A percentile compares a stretch with the other conserved stretches of the same genome.
Conservation (phyloP, 306 rosid species). For the Hylodesmum podocarpum region DNA sequence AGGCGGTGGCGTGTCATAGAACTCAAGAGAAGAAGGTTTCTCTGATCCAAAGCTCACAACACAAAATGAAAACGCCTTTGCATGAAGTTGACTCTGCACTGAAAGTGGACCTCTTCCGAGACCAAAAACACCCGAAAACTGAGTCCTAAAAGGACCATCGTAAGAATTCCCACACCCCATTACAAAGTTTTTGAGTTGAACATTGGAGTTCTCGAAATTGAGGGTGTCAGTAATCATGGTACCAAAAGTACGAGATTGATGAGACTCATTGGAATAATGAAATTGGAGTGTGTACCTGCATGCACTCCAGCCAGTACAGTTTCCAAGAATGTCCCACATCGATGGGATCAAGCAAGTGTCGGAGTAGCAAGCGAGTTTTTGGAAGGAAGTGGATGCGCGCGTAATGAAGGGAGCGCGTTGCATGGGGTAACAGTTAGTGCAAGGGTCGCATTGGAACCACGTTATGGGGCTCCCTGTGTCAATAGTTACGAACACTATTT, state of each 20-base stretch:
- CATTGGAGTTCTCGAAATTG: conserved; percentile 5
- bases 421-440: conserved; percentile 35
- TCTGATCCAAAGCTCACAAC: background rate
- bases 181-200: conserved; percentile 12
- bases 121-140: conserved; percentile 37
- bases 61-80: conserved; percentile 42
- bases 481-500: conserved; percentile 22
- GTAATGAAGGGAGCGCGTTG: conserved; percentile 30
- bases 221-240: conserved; percentile 27
- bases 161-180: conserved; percentile 37
- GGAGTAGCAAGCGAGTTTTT: conserved; percentile 24
- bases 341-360: conserved; percentile 33
- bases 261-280: background rate
- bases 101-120: conserved; percentile 47
- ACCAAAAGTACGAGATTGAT: conserved; percentile 31
- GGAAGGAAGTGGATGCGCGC: conserved; percentile 20
- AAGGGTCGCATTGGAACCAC: conserved; percentile 44
- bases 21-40: conserved; percentile 21
- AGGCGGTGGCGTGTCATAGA: conserved; percentile 30
- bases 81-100: conserved; percentile 38
- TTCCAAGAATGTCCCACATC: conserved; percentile 25
- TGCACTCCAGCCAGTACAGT: conserved; percentile 4
- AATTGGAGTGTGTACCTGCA: conserved; percentile 21
- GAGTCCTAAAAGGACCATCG: conserved; percentile 31
- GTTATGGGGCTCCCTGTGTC: conserved; percentile 37